Evolutionary conservation across 257 asterid genomes (phyloP), one percentile per base, ranked within the genome.

Genomic region (Solanum chaucha): DNA sequence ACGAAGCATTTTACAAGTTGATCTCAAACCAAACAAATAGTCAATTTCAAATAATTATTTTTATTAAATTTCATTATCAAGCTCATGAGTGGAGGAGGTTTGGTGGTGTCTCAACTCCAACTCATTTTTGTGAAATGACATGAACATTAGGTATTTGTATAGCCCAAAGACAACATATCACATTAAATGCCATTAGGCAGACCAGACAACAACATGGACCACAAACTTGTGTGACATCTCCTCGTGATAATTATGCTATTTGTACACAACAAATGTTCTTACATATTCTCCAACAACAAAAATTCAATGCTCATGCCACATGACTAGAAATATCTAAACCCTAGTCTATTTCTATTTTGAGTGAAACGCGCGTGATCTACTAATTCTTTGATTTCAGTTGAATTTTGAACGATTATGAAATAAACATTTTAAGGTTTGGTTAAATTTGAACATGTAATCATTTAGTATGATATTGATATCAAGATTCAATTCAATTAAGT

Each of bases 141-240:
- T 87, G 90, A 70, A 83, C 32, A 46, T 8, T 85, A 40, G 84
- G 82, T 68, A 78, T 40, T 36, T 70, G 41, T 78, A 88, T 82
- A 81, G 87, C 55, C 82, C 85, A 88, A 65, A 78, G 64, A 75
- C 84, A 88, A 86, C 91, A 90, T 68, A 86, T 72, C 95, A 90
- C 92, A 90, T 89, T 92, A 89, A 74, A 65, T 86, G 38, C 87
- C 90, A 87, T 70, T 89, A 65, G 75, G 87, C 83, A 55, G 48
- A 58, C 87, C 88, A 86, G 87, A 88, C 91, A 86, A 70, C 35
- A 13, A 2, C 82, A 87, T 89, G 94, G 94, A 90, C 94, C 95
- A 91, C 89, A 84, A 84, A 30, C 73, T 15, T 44, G 67, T 82
- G 74, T 59, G 41, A 65, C 78, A 40, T 14, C 80, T 84, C 77